A percentile compares a stretch with the other conserved stretches of the same genome.
phyloP scores from a whole-genome alignment of 352 stramenopile species.

The Phytophthora pseudosyringae region DNA sequence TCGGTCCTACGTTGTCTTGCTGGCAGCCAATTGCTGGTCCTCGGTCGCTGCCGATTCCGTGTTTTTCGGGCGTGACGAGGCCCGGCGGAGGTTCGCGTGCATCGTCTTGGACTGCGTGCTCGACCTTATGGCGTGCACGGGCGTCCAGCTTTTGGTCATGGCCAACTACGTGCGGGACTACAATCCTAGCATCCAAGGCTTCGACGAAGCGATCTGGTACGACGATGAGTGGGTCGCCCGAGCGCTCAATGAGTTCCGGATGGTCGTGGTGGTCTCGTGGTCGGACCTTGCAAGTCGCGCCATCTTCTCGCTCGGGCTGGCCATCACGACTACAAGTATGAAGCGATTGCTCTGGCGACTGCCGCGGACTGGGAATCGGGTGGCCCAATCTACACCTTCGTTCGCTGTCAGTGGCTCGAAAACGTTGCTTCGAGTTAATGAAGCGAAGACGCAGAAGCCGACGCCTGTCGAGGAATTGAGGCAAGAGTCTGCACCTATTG shows the following conservation, averaged over 20 bases:
- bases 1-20: constrained; percentile 8
- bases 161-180: constrained; percentile 3
- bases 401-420: too few relatives aligned
- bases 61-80: constrained; percentile 2
- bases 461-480: neutral
- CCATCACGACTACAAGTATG: constrained; percentile 7
- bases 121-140: constrained; percentile 5
- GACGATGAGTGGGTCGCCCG: constrained; percentile 1
- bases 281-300: neutral
- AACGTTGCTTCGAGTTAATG: too few relatives aligned
- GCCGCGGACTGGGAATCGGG: neutral
- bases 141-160: constrained; percentile 1
- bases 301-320: constrained; percentile 5
- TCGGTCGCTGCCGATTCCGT: neutral
- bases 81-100: neutral
- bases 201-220: neutral
- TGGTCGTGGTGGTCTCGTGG: constrained; percentile 5
- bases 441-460: neutral
- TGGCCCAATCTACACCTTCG: neutral
- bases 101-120: constrained; percentile 4
- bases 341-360: constrained; percentile 3
- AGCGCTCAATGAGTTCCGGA: constrained; percentile 4
- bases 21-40: constrained; percentile 4
- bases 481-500: neutral
- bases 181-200: neutral